A percentile compares a stretch with the other conserved stretches of the same genome.
phyloP scores from a whole-genome alignment of 139 green algal genomes.

The Diplosphaera chodatii region DNA sequence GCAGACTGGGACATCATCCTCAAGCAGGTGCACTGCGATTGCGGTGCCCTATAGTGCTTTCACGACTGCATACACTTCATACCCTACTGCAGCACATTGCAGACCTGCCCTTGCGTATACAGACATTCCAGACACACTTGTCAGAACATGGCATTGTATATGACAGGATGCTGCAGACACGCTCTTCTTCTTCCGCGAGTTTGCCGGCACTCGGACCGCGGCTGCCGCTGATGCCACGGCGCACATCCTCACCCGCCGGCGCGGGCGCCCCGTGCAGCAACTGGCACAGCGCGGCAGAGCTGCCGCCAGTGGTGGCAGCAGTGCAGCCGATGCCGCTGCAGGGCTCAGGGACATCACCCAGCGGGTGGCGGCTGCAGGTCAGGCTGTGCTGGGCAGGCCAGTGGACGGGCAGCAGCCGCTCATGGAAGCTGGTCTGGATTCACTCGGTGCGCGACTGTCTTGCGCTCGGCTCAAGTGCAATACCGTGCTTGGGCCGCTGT shows the following conservation, averaged over 20 bases:
- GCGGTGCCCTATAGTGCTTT: too few species aligned
- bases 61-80: too few species aligned
- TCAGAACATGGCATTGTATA: too few species aligned
- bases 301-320: neutral
- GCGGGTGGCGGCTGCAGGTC: neutral
- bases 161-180: neutral
- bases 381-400: slow-evolving; percentile 1
- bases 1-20: slow-evolving; percentile 9
- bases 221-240: neutral
- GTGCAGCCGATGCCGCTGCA: neutral
- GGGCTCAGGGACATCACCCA: neutral
- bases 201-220: neutral
- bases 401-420: slow-evolving; percentile 24
- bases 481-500: too few species aligned
- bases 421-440: slow-evolving; percentile 50
- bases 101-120: too few species aligned
- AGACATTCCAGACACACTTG: too few species aligned
- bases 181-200: slow-evolving; percentile 11
- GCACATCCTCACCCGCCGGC: neutral
- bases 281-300: neutral
- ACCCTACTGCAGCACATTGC: too few species aligned
- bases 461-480: too few species aligned
- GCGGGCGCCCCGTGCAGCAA: neutral
- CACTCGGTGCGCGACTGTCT: slow-evolving; percentile 19
- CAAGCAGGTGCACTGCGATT: neutral